A percentile compares a stretch with the other conserved stretches of the same genome.
phyloP scores from a whole-genome alignment of 1,284 basidiomycete species.

The Tilletia indica region DNA sequence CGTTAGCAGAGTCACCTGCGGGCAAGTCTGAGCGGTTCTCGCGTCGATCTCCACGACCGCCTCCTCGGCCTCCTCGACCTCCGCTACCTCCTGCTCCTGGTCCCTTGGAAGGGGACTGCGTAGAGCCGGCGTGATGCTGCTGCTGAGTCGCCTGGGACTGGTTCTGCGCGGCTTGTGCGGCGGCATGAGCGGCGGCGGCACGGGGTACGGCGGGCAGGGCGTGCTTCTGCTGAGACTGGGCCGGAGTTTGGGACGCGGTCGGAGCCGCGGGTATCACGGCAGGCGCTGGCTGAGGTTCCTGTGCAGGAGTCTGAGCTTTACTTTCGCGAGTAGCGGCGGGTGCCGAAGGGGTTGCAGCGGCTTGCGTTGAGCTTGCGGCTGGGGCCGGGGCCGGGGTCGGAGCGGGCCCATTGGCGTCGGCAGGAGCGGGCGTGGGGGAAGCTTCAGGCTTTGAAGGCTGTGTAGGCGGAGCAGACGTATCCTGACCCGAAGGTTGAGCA shows the following conservation, averaged over 20 bases:
- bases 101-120: not conserved
- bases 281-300: not conserved
- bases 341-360: not conserved
- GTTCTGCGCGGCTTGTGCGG: not conserved
- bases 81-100: not conserved
- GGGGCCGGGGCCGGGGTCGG: not conserved
- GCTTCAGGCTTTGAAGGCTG: not conserved
- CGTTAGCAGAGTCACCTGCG: not conserved
- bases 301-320: no score
- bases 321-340: not conserved
- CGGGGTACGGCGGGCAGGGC: constrained; percentile 11
- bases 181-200: constrained; percentile 11
- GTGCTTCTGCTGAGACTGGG: constrained; percentile 10
- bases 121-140: not conserved
- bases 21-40: not conserved
- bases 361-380: not conserved
- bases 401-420: not conserved
- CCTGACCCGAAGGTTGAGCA: not conserved
- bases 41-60: not conserved
- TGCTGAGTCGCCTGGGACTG: not conserved
- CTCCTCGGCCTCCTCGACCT: not conserved
- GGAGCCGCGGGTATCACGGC: not conserved
- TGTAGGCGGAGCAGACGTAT: not conserved
- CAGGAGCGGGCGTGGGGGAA: not conserved
- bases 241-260: not conserved